A percentile compares a stretch with the other conserved stretches of the same genome.
Conservation (phyloP, 768 basidiomycete species). For the Boletus subcaerulescens region DNA sequence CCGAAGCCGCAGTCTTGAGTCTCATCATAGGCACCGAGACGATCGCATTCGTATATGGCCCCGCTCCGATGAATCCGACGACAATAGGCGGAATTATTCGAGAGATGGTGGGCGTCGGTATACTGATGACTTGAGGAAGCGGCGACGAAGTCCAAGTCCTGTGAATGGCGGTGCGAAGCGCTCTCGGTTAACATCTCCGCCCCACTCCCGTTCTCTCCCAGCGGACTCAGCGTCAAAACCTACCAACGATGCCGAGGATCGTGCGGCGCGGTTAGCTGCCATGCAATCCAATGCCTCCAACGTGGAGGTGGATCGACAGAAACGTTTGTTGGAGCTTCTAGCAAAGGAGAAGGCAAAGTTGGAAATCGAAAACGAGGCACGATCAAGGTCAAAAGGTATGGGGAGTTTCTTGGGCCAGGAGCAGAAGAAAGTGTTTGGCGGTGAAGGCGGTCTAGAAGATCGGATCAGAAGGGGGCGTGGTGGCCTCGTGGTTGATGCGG, state of each 20-base stretch:
- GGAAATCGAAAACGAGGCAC: conserved; percentile 65
- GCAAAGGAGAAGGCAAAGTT: conserved; percentile 77
- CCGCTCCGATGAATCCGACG: conserved; percentile 53
- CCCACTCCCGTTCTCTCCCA: conserved; percentile 19
- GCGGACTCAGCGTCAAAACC: conserved; percentile 10
- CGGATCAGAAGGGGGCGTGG: conserved; percentile 70
- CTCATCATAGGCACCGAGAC: conserved; percentile 12
- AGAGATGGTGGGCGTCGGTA: conserved; percentile 26
- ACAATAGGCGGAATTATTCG: conserved; percentile 31
- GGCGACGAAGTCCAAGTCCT: conserved; percentile 37
- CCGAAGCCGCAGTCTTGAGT: conserved; percentile 30
- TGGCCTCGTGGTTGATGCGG: conserved; percentile 61
- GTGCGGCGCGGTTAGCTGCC: conserved; percentile 84
- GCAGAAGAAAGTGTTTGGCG: conserved; percentile 82
- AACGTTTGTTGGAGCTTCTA: conserved; percentile 63
- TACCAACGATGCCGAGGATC: conserved; percentile 43
- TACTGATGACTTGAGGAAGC: conserved; percentile 37
- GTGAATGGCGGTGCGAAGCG: conserved; percentile 41
- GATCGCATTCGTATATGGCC: conserved; percentile 41
- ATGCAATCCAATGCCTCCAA: conserved; percentile 77
- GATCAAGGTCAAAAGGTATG: conserved; percentile 73
- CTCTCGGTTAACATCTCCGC: conserved; percentile 42
- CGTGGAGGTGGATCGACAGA: conserved; percentile 66
- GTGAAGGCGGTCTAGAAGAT: conserved; percentile 74
- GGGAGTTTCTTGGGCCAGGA: conserved; percentile 80